These are phyloP conservation scores for Cladosporium sp. DNA, from an alignment of 2,329 filamentous ascomycete species.

Conservation along the genomic window DNA sequence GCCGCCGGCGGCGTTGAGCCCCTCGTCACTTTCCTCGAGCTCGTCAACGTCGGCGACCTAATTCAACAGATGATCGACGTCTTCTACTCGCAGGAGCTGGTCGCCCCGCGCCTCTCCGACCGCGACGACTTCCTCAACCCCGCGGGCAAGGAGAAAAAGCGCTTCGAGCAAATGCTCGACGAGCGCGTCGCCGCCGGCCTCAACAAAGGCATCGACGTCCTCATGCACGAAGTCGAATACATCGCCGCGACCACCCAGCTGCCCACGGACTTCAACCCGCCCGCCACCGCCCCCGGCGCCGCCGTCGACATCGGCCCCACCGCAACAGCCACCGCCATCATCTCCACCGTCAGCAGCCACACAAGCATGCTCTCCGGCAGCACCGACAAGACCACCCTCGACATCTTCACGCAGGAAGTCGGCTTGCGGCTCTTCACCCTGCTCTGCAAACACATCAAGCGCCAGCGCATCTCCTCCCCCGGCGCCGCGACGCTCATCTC, in stretches of 20 bases:
- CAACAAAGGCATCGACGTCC: slow-evolving; percentile 94
- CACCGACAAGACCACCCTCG: slow-evolving; percentile 95
- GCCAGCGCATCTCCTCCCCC: slow-evolving; percentile 75
- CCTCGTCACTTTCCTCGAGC: slow-evolving; percentile 88
- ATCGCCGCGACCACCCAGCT: slow-evolving; percentile 81
- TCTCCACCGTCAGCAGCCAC: slow-evolving; percentile 79
- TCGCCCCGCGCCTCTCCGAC: slow-evolving; percentile 74
- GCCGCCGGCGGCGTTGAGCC: slow-evolving; percentile 68
- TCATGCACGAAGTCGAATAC: slow-evolving; percentile 98
- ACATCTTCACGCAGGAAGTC: slow-evolving; percentile 98
- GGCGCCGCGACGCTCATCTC: slow-evolving; percentile 90
- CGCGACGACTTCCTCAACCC: slow-evolving; percentile 92
- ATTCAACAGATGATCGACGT: slow-evolving; percentile 99
- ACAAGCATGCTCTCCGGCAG: slow-evolving; percentile 89
- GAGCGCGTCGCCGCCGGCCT: slow-evolving; percentile 91
- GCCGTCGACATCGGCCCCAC: slow-evolving; percentile 64
- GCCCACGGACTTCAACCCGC: slow-evolving; percentile 84
- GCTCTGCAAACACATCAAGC: slow-evolving; percentile 94
- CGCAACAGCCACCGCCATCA: slow-evolving; percentile 69
- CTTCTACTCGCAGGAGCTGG: slow-evolving; percentile 93
- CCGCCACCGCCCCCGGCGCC: slow-evolving; percentile 13
- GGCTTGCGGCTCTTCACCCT: slow-evolving; percentile 85
- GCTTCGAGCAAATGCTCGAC: slow-evolving; percentile 97
- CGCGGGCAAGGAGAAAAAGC: slow-evolving; percentile 90
- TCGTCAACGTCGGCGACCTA: slow-evolving; percentile 95